These are phyloP conservation scores for Cryptomeria japonica DNA, from an alignment of 75 land plant genomes.

Conservation along the genomic window DNA sequence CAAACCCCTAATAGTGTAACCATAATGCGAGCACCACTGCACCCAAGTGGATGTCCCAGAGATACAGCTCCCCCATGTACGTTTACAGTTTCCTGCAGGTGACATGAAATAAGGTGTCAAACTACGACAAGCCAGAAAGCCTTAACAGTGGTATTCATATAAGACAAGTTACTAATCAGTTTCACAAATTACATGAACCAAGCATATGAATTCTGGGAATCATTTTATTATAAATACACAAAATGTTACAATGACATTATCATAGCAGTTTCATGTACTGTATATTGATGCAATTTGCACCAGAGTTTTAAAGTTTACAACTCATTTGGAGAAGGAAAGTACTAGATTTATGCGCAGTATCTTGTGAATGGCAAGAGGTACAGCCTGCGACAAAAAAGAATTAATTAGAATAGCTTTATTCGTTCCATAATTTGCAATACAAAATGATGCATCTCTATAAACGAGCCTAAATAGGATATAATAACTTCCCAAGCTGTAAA, in stretches of 20 bases:
- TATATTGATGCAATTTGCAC: neutral
- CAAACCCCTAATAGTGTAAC: constrained; percentile 88
- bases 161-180: neutral
- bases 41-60: constrained; percentile 93
- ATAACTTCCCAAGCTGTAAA: neutral
- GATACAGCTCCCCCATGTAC: constrained; percentile 96
- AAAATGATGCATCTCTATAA: neutral
- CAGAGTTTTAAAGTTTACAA: neutral
- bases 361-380: constrained; percentile 88
- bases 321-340: constrained; percentile 6
- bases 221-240: neutral
- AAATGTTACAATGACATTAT: neutral
- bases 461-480: neutral
- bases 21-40: constrained; percentile 96
- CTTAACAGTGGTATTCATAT: neutral
- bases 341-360: constrained; percentile 70
- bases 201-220: neutral
- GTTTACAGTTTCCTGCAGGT: constrained; percentile 75
- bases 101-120: neutral
- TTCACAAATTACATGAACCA: neutral
- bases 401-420: neutral
- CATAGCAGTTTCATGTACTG: neutral
- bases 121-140: neutral
- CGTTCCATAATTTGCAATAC: neutral
- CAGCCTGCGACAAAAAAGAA: constrained; percentile 61